Conservation (phyloP, 129 eudicot genomes). For the Chrysanthemum makinoi region DNA sequence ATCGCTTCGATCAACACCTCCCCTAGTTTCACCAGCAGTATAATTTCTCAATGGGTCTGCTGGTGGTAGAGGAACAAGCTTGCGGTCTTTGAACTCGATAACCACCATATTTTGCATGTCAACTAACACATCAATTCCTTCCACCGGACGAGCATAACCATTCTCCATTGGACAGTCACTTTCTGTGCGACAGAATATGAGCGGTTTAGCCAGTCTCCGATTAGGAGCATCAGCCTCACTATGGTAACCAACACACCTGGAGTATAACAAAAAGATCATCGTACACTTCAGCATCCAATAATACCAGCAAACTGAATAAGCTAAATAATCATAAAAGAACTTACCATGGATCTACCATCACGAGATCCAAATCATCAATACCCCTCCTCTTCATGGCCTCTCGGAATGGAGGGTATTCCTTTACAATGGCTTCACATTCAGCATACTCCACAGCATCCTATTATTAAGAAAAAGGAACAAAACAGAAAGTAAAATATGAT, state of each 20-base stretch:
- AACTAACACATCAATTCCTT: slow-evolving; percentile 75
- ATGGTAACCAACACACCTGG: slow-evolving; percentile 77
- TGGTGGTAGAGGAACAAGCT: slow-evolving; percentile 79
- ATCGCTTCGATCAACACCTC: slow-evolving; percentile 82
- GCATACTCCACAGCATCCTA: slow-evolving; percentile 98
- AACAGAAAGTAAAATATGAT: background rate
- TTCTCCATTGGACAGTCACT: slow-evolving; percentile 85
- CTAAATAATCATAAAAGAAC: background rate
- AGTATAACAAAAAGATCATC: slow-evolving; percentile 18
- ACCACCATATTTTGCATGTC: slow-evolving; percentile 85
- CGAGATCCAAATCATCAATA: slow-evolving; percentile 77
- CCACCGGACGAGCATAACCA: slow-evolving; percentile 87
- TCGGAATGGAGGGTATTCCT: slow-evolving; percentile 61
- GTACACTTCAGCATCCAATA: background rate
- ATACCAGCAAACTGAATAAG: background rate
- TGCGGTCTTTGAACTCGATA: slow-evolving; percentile 77
- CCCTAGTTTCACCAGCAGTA: slow-evolving; percentile 79
- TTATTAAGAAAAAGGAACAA: background rate
- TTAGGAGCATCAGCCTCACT: slow-evolving; percentile 78
- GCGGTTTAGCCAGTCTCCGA: slow-evolving; percentile 81
- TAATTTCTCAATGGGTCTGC: slow-evolving; percentile 84
- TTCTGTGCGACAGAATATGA: slow-evolving; percentile 74
- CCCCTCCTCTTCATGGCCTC: slow-evolving; percentile 83
- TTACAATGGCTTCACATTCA: slow-evolving; percentile 90
- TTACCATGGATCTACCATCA: slow-evolving; percentile 80